Conservation (phyloP, 2,329 filamentous ascomycete species). For the Alternaria postmessia region DNA sequence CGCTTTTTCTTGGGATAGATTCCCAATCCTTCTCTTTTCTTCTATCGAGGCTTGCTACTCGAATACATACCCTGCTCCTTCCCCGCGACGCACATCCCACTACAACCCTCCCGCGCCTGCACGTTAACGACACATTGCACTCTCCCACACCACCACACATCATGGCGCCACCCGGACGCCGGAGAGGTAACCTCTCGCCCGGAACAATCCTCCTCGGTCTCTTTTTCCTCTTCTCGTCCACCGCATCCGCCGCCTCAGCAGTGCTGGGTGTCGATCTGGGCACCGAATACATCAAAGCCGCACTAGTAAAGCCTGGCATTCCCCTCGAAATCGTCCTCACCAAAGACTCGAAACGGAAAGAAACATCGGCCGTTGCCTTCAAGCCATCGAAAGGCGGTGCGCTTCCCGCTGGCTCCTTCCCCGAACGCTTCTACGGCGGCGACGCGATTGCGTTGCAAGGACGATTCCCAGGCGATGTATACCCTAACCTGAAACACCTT, state of each 20-base stretch:
- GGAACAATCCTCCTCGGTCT: slow-evolving; percentile 61
- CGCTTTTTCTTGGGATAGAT: slow-evolving; percentile 33
- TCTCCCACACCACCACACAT: slow-evolving; percentile 34
- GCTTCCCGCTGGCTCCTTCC: slow-evolving; percentile 67
- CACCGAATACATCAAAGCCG: slow-evolving; percentile 96
- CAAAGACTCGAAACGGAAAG: slow-evolving; percentile 97
- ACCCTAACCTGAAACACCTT: slow-evolving; percentile 89
- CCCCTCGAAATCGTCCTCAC: slow-evolving; percentile 97
- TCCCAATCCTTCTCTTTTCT: slow-evolving; percentile 36
- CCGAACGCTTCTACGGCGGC: slow-evolving; percentile 89
- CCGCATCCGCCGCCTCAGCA: slow-evolving; percentile 71
- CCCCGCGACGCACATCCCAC: slow-evolving; percentile 37
- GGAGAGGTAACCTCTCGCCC: slow-evolving; percentile 51
- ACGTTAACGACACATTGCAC: slow-evolving; percentile 11
- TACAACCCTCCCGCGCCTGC: slow-evolving; percentile 16
- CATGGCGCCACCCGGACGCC: slow-evolving; percentile 59
- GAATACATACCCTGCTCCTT: slow-evolving; percentile 18
- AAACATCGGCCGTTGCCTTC: slow-evolving; percentile 88
- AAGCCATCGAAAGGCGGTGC: slow-evolving; percentile 78
- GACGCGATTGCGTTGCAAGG: slow-evolving; percentile 88
- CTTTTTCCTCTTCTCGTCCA: slow-evolving; percentile 62
- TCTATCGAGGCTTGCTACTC: slow-evolving; percentile 5
- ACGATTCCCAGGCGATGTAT: slow-evolving; percentile 91
- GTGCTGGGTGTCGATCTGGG: slow-evolving; percentile 94
- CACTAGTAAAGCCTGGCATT: slow-evolving; percentile 93